Evolutionary conservation across 495 filamentous ascomycete species (phyloP).

Genomic region (Aspergillus ostianus): DNA sequence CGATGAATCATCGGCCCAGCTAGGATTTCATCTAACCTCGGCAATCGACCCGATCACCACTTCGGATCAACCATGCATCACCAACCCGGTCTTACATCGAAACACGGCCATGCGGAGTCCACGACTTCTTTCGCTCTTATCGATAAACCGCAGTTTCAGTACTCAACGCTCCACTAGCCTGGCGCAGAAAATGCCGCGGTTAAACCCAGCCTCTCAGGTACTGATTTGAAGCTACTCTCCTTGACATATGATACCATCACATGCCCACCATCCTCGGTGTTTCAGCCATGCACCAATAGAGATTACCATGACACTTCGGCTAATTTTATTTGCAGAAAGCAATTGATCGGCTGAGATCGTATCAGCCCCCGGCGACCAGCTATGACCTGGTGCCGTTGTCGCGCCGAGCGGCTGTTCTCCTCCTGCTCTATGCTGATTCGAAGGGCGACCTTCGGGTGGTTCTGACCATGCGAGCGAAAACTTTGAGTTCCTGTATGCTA

Average conservation of each 20-base stretch:
- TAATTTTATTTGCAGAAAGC: constrained; percentile 56
- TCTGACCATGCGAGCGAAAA: constrained; percentile 80
- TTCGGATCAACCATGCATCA: background rate
- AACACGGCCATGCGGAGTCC: constrained; percentile 3
- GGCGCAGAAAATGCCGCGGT: constrained; percentile 29
- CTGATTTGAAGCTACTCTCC: constrained; percentile 3
- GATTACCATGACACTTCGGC: background rate
- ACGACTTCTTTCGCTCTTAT: background rate
- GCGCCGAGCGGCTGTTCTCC: constrained; percentile 76
- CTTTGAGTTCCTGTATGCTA: constrained; percentile 57
- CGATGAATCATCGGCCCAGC: background rate
- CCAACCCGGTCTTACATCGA: background rate
- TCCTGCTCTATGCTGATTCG: constrained; percentile 80
- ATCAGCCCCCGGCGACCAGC: constrained; percentile 56
- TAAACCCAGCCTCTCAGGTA: constrained; percentile 38
- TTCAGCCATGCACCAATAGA: background rate
- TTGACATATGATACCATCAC: background rate
- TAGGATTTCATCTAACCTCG: constrained; percentile 9
- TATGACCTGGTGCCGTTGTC: constrained; percentile 66
- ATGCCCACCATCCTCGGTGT: background rate
- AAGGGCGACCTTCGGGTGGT: constrained; percentile 76
- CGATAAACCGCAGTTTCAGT: constrained; percentile 7
- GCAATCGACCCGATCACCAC: constrained; percentile 1
- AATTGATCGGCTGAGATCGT: constrained; percentile 71
- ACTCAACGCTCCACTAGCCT: background rate